Conservation (phyloP, 2,329 filamentous ascomycete genomes). For the Monosporascus sp. region DNA sequence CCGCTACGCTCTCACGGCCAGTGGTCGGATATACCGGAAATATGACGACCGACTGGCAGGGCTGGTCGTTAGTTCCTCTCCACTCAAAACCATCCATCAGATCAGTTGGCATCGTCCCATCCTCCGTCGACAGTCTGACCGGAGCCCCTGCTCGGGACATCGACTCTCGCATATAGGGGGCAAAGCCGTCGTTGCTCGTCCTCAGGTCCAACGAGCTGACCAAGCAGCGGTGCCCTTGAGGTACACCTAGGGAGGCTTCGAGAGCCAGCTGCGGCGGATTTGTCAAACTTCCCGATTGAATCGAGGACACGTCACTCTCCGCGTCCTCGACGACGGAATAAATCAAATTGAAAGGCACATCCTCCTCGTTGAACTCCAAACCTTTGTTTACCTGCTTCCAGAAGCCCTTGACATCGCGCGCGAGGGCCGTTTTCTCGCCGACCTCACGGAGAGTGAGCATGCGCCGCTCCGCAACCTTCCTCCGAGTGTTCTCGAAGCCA, state of each 20-base stretch:
- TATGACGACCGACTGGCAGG: constrained; percentile 65
- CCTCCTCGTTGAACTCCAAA: constrained; percentile 67
- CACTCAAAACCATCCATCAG: constrained; percentile 64
- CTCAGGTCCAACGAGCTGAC: constrained; percentile 62
- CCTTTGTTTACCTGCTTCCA: constrained; percentile 67
- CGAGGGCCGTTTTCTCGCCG: constrained; percentile 67
- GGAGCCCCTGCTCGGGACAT: constrained; percentile 60
- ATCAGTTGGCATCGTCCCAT: constrained; percentile 58
- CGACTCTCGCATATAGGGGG: constrained; percentile 70
- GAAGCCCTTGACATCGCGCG: constrained; percentile 67
- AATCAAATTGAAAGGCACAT: constrained; percentile 70
- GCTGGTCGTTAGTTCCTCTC: constrained; percentile 62
- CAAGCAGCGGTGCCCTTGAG: constrained; percentile 56
- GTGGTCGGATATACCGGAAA: constrained; percentile 75
- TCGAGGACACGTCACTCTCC: constrained; percentile 67
- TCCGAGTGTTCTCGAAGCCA: constrained; percentile 73
- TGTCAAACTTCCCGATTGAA: constrained; percentile 61
- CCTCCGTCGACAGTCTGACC: constrained; percentile 61
- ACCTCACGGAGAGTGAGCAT: constrained; percentile 77
- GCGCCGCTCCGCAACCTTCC: constrained; percentile 71
- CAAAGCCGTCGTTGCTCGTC: constrained; percentile 66
- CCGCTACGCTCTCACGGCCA: constrained; percentile 64
- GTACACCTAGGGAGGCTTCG: constrained; percentile 67
- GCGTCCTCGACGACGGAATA: constrained; percentile 69
- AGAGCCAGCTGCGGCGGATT: constrained; percentile 61